phyloP scores from a whole-genome alignment of 192 early-diverging fungal species.

The Coemansia sp. region DNA sequence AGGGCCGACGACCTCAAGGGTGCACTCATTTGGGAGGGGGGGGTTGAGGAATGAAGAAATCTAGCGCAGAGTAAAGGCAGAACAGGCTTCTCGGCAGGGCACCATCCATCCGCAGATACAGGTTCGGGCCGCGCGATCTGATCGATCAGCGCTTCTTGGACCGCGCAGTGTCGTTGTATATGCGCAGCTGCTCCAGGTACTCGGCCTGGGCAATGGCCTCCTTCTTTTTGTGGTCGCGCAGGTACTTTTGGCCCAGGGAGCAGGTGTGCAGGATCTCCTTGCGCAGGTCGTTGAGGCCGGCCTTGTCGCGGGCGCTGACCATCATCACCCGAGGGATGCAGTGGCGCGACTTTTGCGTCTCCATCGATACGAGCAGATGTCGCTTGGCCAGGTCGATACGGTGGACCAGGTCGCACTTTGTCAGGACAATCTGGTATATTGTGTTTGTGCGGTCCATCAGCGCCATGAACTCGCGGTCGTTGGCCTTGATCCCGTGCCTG shows the following conservation, averaged over 20 bases:
- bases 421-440: conserved; percentile 50
- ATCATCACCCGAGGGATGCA: conserved; percentile 52
- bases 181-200: conserved; percentile 40
- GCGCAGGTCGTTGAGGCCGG: conserved; percentile 63
- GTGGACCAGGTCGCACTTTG: conserved; percentile 68
- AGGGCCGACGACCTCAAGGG: no score
- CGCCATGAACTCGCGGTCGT: conserved; percentile 42
- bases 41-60: no score
- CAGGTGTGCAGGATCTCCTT: conserved; percentile 60
- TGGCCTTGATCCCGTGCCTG: conserved; percentile 58
- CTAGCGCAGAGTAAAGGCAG: no score
- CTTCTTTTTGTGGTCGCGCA: conserved; percentile 33
- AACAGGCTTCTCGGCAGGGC: no score
- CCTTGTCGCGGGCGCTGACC: conserved; percentile 55
- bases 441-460: conserved; percentile 30
- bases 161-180: conserved; percentile 35
- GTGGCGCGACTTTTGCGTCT: conserved; percentile 20
- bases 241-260: conserved; percentile 47
- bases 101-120: not conserved
- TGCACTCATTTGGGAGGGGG: no score
- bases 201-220: conserved; percentile 34
- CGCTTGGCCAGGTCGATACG: conserved; percentile 59
- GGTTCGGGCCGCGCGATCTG: no score
- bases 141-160: conserved; percentile 4
- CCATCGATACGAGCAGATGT: conserved; percentile 51